These are phyloP conservation scores for Brachypodium distachyon DNA, from an alignment of 202 grass and related monocot species.

Conservation along the genomic window DNA sequence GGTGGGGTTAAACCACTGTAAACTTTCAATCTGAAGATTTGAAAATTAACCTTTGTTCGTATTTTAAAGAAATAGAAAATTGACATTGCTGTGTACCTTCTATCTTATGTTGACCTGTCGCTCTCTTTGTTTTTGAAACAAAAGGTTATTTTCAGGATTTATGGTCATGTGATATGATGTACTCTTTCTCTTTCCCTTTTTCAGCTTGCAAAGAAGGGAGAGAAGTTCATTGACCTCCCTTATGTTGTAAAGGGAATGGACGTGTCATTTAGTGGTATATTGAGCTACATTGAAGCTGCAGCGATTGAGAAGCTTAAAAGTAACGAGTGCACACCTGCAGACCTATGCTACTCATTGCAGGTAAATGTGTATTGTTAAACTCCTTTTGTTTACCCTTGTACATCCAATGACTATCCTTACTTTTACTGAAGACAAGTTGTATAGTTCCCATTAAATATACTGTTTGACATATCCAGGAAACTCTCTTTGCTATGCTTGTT, in stretches of 20 bases:
- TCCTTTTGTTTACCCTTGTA: neutral
- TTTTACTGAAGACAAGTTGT: neutral
- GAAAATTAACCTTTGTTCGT: neutral
- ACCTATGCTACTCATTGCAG: slow-evolving; percentile 96
- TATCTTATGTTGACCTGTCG: neutral
- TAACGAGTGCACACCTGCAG: slow-evolving; percentile 85
- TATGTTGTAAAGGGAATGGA: slow-evolving; percentile 99
- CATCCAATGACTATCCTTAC: neutral
- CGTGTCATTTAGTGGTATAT: slow-evolving; percentile 96
- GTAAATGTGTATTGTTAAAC: slow-evolving; percentile 27
- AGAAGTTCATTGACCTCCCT: slow-evolving; percentile 91
- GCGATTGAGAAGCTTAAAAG: slow-evolving; percentile 85
- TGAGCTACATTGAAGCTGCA: slow-evolving; percentile 89
- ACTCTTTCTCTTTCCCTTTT: neutral
- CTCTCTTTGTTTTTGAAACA: neutral
- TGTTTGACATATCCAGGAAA: slow-evolving; percentile 54
- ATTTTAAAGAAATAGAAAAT: neutral
- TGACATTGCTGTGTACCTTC: neutral
- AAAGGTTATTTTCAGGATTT: neutral
- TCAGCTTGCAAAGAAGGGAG: slow-evolving; percentile 96
- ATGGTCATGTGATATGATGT: neutral
- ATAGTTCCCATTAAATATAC: neutral
- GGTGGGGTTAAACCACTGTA: neutral
- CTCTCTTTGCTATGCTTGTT: slow-evolving; percentile 89
- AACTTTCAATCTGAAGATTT: neutral